Percentiles rank a stretch among this genome's conserved stretches.
phyloP scores from a whole-genome alignment of 441 rosid species.

The Populus hybrid region DNA sequence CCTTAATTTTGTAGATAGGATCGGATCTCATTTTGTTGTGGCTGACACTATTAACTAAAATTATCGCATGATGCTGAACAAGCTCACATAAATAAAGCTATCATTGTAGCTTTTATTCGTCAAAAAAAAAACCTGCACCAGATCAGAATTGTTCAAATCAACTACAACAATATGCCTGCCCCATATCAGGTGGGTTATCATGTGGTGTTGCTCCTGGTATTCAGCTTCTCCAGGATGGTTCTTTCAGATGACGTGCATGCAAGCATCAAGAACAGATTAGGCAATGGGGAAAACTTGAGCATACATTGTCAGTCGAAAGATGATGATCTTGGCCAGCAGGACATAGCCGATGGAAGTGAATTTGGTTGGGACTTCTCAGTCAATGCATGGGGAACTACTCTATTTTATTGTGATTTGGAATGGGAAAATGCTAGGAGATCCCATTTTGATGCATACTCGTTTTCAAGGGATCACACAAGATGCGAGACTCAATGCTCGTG shows the following conservation, averaged over 20 bases:
- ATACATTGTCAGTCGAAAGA: conserved; percentile 58
- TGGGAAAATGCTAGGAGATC: conserved; percentile 36
- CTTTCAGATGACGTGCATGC: conserved; percentile 27
- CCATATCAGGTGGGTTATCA: not conserved
- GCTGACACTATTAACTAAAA: not conserved
- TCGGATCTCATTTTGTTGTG: not conserved
- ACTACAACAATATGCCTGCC: conserved; percentile 6
- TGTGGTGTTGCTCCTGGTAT: conserved; percentile 13
- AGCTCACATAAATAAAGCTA: not conserved
- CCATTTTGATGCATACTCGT: conserved; percentile 39
- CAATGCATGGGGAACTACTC: conserved; percentile 38
- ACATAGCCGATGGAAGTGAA: conserved; percentile 41
- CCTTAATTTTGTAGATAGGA: no score
- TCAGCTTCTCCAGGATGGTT: conserved; percentile 18
- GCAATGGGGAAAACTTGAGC: conserved; percentile 39
- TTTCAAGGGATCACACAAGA: conserved; percentile 33
- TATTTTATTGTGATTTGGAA: conserved; percentile 45
- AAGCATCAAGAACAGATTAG: conserved; percentile 41
- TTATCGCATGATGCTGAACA: no score
- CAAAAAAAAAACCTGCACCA: not conserved
- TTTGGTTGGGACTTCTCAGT: conserved; percentile 46
- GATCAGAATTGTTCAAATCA: not conserved
- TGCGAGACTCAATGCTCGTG: conserved; percentile 38
- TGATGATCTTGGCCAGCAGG: conserved; percentile 47
- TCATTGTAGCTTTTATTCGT: not conserved